Evolutionary conservation across 805 yeast species (phyloP), one percentile per base, ranked within the genome.

Genomic region (Wickerhamomyces kurtzmanii): DNA sequence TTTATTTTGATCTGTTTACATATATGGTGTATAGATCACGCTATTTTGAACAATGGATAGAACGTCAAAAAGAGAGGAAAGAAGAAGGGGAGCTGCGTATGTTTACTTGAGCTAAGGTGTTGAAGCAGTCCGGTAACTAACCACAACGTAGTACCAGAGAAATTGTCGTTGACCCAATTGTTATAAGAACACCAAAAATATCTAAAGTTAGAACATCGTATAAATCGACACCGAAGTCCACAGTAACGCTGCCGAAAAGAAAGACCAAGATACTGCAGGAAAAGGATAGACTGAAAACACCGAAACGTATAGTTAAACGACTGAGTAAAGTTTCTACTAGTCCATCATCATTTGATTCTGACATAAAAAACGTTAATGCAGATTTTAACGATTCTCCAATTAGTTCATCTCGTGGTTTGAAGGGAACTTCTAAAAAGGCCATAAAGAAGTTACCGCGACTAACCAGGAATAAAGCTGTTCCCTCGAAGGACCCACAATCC

Each of bases 171-270:
- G 39, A 26, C 6, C 33, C 28, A 12, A 23, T 39, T 8, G 22
- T 29, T 4, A 30, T 37, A n/a, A 31, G 28, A 17, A 27, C 40
- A 5, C 42, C 41, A 13, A 29, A 31, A 21, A 17, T 10, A n/a
- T 20, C 12, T 14, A 3, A 17, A 18, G 15, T 24, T 15, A 14
- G 12, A 5, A 13, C 6, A n/a, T n/a, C n/a, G n/a, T 23, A 17
- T n/a, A n/a, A n/a, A n/a, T n/a, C n/a, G n/a, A n/a, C n/a, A n/a
- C n/a, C n/a, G n/a, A n/a, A n/a, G 7, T 22, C 23, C 11, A 20
- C 17, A 11, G 13, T 13, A 17, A 31, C 40, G 39, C 12, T 30
- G 13, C 40, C 42, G 1, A 37, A 36, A 5, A 35, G 38, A 2
- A 20, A 27, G 11, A 43, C 41, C n/a, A 14, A 27, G 12, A 15